Evolutionary conservation across 306 rosid species (phyloP).

Genomic region (Prunus mira): DNA sequence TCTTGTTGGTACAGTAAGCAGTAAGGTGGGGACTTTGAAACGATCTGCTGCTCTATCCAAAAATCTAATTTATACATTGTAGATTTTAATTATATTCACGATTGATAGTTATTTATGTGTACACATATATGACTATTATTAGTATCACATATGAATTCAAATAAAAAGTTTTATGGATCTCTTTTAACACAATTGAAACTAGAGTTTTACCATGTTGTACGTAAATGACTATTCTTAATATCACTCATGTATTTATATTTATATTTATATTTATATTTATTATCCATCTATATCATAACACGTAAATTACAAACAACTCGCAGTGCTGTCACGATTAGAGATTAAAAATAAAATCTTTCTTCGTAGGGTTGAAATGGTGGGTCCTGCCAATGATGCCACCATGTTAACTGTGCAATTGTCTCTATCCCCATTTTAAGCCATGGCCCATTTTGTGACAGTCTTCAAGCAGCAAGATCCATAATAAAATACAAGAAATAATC

Average conservation of each 20-base stretch:
- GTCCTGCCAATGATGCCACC: not conserved
- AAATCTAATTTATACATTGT: not conserved
- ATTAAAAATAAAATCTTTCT: not conserved
- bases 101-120: too few species aligned
- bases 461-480: slow-evolving; percentile 12
- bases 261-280: too few species aligned
- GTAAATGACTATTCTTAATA: too few species aligned
- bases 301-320: not conserved
- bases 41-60: slow-evolving; percentile 13
- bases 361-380: not conserved
- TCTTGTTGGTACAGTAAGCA: slow-evolving; percentile 23
- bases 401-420: not conserved
- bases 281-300: too few species aligned
- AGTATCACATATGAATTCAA: too few species aligned
- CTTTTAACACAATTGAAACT: too few species aligned
- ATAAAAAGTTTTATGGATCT: too few species aligned
- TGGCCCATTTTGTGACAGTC: not conserved
- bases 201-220: too few species aligned
- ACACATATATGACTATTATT: rapidly evolving
- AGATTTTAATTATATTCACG: too few species aligned
- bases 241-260: too few species aligned
- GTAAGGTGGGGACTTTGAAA: slow-evolving; percentile 33
- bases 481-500: not conserved
- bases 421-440: not conserved
- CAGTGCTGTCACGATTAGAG: not conserved